Evolutionary conservation across 2,329 filamentous ascomycete genomes (phyloP).

Genomic region (Penicillium decumbens): DNA sequence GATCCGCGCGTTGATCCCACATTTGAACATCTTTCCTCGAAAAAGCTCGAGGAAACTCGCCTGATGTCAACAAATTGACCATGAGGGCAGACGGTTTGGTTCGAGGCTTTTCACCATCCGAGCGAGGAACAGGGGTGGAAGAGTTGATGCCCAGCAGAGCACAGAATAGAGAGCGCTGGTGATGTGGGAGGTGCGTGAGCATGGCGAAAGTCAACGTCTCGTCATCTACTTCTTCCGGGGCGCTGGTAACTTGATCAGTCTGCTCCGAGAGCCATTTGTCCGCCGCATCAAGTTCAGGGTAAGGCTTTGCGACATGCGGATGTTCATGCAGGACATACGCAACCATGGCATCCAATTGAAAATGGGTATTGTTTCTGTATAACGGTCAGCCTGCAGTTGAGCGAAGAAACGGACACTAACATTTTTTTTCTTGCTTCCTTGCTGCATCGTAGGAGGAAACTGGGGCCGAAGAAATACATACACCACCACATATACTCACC

Average conservation of each 20-base stretch:
- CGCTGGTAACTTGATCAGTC: constrained; percentile 65
- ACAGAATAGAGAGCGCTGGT: constrained; percentile 76
- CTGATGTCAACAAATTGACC: constrained; percentile 1
- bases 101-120: constrained; percentile 59
- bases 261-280: constrained; percentile 85
- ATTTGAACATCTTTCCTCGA: not conserved
- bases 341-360: constrained; percentile 3
- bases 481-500: constrained; percentile 8
- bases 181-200: constrained; percentile 73
- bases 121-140: constrained; percentile 55
- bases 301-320: constrained; percentile 1
- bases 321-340: constrained; percentile 1
- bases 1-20: not conserved
- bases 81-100: constrained; percentile 68
- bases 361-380: constrained; percentile 4
- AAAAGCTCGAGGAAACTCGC: constrained; percentile 1
- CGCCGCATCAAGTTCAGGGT: not conserved
- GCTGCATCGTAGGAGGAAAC: constrained; percentile 6
- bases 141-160: constrained; percentile 64
- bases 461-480: constrained; percentile 2
- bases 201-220: constrained; percentile 93
- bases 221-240: constrained; percentile 85
- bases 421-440: constrained; percentile 7
- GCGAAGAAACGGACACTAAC: not conserved
- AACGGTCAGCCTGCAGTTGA: not conserved